Base-by-base conservation (phyloP, 164 flowering plant species). In the Vitis rupestris region DNA sequence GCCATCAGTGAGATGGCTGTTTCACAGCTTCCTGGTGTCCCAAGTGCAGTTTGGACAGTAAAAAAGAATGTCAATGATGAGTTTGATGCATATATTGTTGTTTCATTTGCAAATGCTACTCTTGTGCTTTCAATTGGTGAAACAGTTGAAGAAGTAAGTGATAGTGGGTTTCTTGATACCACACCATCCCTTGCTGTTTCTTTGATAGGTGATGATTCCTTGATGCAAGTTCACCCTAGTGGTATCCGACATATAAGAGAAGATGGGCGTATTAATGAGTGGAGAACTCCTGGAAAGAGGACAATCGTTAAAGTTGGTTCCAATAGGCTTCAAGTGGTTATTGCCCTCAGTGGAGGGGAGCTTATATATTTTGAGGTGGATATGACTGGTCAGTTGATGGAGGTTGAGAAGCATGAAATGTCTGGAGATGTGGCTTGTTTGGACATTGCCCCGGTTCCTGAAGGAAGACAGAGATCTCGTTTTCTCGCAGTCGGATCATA, bases 391-490 rank as follows among this genome's bases (percentile, higher is more conserved):
- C 95, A 92, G 83, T 74, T 96, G 73, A 84, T 96, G 95, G 99
- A 96, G 84, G 90, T 93, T 47, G 97, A 90, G 78, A 96, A 96
- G 72, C 95, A 92, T 79, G 99, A 96, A 76, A 96, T 93, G 97
- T 85, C 98, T 0, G 97, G 97, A 4, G 99, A 93, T 78, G 97
- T 96, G 61, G 97, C 98, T 63, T 93, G 97, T 75, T 77, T 96
- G 82, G 99, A 96, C 80, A 92, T 96, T 78, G 97, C 99, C 27
- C 97, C 97, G n/a, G 97, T 96, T 31, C 99, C 99, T 49, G 98
- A 93, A 88, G 98, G 99, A 65, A 83, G 99, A 65, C 92, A 87
- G 79, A 92, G 99, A 69, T 96, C 99, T 0, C 95, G 97, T 15
- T 96, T 96, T 70, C 96, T 96, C 58, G 98, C 97, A 17, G 99